phyloP scores from a whole-genome alignment of 805 yeast species.

The Sugiyamaella marilandica region DNA sequence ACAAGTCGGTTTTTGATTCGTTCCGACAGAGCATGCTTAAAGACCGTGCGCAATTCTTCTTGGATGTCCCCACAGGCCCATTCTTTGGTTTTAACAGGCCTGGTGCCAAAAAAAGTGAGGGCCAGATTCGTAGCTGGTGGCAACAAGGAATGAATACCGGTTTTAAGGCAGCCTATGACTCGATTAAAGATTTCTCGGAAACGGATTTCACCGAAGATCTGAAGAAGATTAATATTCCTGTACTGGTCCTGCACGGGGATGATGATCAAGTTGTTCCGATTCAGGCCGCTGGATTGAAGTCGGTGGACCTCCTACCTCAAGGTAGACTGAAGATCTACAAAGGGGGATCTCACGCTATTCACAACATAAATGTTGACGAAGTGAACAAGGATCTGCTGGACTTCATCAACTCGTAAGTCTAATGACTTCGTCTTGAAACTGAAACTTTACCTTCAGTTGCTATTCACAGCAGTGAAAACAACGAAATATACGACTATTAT shows the following conservation, averaged over 20 bases:
- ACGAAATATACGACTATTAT: too few species aligned
- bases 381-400: too few species aligned
- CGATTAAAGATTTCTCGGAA: conserved; percentile 8
- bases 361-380: conserved; percentile 17
- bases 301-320: not conserved
- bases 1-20: too few species aligned
- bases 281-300: not conserved
- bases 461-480: too few species aligned
- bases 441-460: too few species aligned
- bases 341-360: conserved; percentile 15
- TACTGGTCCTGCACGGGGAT: conserved; percentile 13
- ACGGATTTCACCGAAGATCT: conserved; percentile 3
- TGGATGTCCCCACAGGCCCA: too few species aligned
- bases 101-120: conserved; percentile 2
- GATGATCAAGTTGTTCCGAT: conserved; percentile 16
- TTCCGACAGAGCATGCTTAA: too few species aligned
- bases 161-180: conserved; percentile 2
- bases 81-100: conserved; percentile 32
- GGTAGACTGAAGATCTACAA: conserved; percentile 7
- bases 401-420: too few species aligned
- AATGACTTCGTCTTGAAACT: too few species aligned
- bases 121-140: conserved; percentile 11
- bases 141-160: conserved; percentile 11
- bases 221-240: conserved; percentile 5
- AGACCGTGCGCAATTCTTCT: too few species aligned